Percentiles rank a stretch among this genome's conserved stretches.
Evolutionary conservation across 306 rosid species (phyloP).

Genomic region (Citrullus mucosospermus): DNA sequence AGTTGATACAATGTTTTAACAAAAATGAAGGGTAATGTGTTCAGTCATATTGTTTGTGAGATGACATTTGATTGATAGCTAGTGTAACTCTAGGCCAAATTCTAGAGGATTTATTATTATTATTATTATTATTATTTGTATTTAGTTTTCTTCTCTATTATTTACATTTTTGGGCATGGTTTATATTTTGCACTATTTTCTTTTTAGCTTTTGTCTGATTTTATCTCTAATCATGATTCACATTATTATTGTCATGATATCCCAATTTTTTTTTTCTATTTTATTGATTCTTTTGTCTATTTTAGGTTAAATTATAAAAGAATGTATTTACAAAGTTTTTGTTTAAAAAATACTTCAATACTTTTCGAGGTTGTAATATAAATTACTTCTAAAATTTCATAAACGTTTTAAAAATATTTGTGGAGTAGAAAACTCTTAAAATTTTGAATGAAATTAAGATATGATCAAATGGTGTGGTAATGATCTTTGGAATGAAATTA

Average conservation of each 20-base stretch:
- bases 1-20: slow-evolving; percentile 5
- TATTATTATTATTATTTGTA: too few species aligned
- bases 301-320: too few species aligned
- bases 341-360: too few species aligned
- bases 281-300: too few species aligned
- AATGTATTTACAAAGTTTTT: too few species aligned
- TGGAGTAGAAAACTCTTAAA: too few species aligned
- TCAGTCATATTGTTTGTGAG: background rate
- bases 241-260: background rate
- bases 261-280: background rate
- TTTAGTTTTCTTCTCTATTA: background rate
- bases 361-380: too few species aligned
- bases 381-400: too few species aligned
- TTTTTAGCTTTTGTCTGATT: background rate
- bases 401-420: too few species aligned
- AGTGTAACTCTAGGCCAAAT: background rate
- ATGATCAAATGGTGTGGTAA: too few species aligned
- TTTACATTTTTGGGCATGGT: background rate
- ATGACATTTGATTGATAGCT: background rate
- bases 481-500: too few species aligned
- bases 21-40: background rate
- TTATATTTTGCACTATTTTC: background rate
- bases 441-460: too few species aligned
- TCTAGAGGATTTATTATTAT: background rate
- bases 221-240: background rate